Percentiles rank a stretch among this genome's conserved stretches.
These are phyloP conservation scores for Dactylellina sp. DNA, from an alignment of 2,329 filamentous ascomycete species.

Conservation along the genomic window DNA sequence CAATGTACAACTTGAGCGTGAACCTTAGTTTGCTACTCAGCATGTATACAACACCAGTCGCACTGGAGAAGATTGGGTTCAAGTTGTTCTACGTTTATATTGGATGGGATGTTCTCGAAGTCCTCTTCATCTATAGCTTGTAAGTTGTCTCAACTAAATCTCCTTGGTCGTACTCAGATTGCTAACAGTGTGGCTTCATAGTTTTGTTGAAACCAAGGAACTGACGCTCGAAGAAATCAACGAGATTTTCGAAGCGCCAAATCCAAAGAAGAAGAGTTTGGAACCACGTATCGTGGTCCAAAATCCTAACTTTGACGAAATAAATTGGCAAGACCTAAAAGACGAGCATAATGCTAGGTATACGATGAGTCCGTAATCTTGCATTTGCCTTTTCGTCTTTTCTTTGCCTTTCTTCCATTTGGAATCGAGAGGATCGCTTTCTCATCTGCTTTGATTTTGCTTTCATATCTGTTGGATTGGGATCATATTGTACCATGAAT, in stretches of 20 bases:
- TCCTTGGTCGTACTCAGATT: constrained; percentile 60
- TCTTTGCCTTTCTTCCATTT: constrained; percentile 21
- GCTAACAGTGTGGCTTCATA: constrained; percentile 22
- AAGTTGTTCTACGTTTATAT: constrained; percentile 68
- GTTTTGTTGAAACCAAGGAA: constrained; percentile 74
- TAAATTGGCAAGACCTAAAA: constrained; percentile 55
- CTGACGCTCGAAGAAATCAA: constrained; percentile 78
- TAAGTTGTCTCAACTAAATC: constrained; percentile 33
- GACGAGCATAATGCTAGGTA: constrained; percentile 46
- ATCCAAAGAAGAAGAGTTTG: constrained; percentile 59
- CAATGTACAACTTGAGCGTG: constrained; percentile 66
- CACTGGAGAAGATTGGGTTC: constrained; percentile 68
- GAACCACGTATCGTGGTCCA: constrained; percentile 46
- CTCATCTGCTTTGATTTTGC: neutral
- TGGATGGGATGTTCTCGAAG: constrained; percentile 64
- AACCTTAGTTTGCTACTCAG: constrained; percentile 66
- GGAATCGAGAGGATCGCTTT: constrained; percentile 29
- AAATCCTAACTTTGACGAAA: constrained; percentile 56
- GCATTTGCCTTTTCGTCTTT: neutral
- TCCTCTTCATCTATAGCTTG: constrained; percentile 62
- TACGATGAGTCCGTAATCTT: constrained; percentile 51
- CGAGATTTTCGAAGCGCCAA: constrained; percentile 73
- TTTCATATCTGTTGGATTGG: constrained; percentile 1
- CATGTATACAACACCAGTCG: constrained; percentile 66
- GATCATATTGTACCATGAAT: constrained; percentile 37